A percentile compares a stretch with the other conserved stretches of the same genome.
Evolutionary conservation across 306 rosid species (phyloP).

Genomic region (Alnus glutinosa): DNA sequence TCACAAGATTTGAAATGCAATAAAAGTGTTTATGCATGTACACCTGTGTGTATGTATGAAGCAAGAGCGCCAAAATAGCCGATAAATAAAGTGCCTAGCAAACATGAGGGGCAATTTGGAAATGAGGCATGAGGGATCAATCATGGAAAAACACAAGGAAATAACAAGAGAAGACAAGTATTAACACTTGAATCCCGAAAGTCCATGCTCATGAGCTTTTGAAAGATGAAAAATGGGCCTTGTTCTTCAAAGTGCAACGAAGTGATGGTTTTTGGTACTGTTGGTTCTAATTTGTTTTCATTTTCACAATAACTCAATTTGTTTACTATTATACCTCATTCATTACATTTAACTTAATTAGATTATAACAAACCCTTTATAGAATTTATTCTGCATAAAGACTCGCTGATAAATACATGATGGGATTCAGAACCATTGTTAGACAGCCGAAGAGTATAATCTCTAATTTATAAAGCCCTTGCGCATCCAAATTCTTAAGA

Average conservation of each 20-base stretch:
- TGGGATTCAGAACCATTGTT: background rate
- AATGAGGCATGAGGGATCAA: background rate
- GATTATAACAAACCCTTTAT: background rate
- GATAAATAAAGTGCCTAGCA: constrained; percentile 16
- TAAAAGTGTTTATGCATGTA: background rate
- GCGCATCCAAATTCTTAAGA: background rate
- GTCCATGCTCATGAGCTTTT: background rate
- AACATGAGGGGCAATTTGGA: constrained; percentile 6
- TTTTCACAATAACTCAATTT: background rate
- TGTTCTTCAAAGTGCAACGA: background rate
- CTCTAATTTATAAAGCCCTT: background rate
- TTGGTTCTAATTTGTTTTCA: background rate
- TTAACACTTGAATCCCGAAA: background rate
- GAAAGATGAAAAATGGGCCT: background rate
- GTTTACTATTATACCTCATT: background rate
- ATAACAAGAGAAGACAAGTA: background rate
- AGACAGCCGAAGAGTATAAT: background rate
- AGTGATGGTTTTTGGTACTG: background rate
- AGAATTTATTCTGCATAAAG: background rate
- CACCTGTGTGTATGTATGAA: background rate
- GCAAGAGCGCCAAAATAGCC: constrained; percentile 5
- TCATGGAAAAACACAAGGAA: background rate
- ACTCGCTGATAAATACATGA: background rate
- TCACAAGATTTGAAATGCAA: background rate
- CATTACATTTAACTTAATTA: background rate